Evolutionary conservation across 2,329 filamentous ascomycete genomes (phyloP).

Genomic region (Talaromyces sp.): DNA sequence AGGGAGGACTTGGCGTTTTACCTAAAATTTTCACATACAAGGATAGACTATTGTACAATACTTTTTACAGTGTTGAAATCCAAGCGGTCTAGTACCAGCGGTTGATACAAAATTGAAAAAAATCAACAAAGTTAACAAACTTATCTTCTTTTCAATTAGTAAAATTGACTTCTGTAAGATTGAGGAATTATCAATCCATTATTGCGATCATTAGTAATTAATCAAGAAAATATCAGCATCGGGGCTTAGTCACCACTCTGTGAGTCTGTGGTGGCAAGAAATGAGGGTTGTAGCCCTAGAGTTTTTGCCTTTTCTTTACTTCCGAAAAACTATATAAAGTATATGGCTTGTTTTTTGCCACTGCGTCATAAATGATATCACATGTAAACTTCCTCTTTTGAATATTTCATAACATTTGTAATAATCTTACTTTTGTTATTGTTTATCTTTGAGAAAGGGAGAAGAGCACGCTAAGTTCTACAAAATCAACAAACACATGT

Average conservation of each 20-base stretch:
- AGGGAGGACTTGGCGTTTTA: background rate
- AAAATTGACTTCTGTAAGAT: background rate
- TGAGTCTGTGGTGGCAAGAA: background rate
- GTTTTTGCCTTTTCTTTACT: too few species aligned
- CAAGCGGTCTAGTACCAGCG: background rate
- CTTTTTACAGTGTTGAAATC: background rate
- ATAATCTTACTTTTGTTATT: background rate
- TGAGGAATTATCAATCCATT: background rate
- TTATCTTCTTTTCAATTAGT: background rate
- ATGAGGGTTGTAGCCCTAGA: background rate
- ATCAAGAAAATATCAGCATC: too few species aligned
- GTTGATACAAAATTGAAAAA: background rate
- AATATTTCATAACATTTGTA: background rate
- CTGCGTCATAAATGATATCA: background rate
- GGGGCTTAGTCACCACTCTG: background rate
- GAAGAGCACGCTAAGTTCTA: background rate
- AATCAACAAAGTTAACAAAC: background rate
- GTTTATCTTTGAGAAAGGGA: background rate
- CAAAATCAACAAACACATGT: background rate
- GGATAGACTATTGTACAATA: background rate
- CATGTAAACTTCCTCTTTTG: background rate
- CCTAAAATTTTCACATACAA: too few species aligned
- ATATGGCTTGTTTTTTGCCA: background rate
- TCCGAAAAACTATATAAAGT: too few species aligned
- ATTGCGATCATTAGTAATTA: too few species aligned